Evolutionary conservation across 192 early-diverging fungal species (phyloP).

Genomic region (Umbelopsis isabellina): DNA sequence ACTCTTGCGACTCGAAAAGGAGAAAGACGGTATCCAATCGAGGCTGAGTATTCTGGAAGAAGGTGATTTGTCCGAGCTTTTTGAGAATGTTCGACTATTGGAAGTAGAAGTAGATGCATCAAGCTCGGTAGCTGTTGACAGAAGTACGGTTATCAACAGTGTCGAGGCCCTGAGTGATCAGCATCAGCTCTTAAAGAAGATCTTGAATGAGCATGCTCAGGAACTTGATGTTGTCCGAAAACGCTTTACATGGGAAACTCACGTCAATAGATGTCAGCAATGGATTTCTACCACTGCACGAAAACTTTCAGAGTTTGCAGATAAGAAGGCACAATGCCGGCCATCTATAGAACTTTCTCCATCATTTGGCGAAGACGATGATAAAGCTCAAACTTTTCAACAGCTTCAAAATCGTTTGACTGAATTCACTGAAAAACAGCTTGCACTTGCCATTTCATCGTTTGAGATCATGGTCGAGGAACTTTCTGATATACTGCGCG

Average conservation of each 20-base stretch:
- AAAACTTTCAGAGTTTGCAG: constrained; percentile 41
- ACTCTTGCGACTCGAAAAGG: constrained; percentile 40
- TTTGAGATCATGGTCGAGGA: constrained; percentile 30
- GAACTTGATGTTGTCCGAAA: constrained; percentile 31
- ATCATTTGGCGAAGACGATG: constrained; percentile 26
- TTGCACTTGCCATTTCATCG: constrained; percentile 18
- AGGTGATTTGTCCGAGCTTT: constrained; percentile 34
- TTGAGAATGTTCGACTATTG: constrained; percentile 29
- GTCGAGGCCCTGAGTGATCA: constrained; percentile 26
- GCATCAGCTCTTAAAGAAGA: constrained; percentile 15
- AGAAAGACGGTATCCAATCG: constrained; percentile 32
- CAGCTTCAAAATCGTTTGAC: constrained; percentile 27
- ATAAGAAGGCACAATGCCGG: constrained; percentile 35
- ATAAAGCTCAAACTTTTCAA: constrained; percentile 27
- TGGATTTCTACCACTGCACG: constrained; percentile 31
- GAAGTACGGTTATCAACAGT: constrained; percentile 23
- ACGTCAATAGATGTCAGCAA: constrained; percentile 29
- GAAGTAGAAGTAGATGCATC: constrained; percentile 34
- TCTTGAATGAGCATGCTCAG: constrained; percentile 8
- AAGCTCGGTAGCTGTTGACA: constrained; percentile 36
- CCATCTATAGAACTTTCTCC: constrained; percentile 27
- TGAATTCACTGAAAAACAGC: constrained; percentile 33
- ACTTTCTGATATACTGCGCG: constrained; percentile 17
- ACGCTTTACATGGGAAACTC: constrained; percentile 34
- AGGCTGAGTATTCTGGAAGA: constrained; percentile 33